Evolutionary conservation across 2,329 filamentous ascomycete species (phyloP).

Genomic region (Calonectria honghensis): DNA sequence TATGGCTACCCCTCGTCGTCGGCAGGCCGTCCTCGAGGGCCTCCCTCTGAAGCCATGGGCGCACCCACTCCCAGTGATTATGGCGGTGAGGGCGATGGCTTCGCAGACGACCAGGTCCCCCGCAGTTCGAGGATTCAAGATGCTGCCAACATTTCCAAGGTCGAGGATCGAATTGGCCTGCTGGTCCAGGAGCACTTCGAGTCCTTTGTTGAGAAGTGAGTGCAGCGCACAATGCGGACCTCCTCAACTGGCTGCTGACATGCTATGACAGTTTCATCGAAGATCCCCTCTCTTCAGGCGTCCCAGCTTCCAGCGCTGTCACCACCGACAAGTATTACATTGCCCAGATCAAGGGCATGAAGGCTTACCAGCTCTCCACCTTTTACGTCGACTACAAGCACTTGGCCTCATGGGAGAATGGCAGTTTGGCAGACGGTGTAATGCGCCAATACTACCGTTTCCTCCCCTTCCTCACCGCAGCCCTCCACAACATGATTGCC

Average conservation of each 20-base stretch:
- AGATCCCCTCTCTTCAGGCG: conserved; percentile 77
- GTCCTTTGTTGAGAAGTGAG: conserved; percentile 85
- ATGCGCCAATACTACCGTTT: conserved; percentile 96
- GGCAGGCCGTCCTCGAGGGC: conserved; percentile 71
- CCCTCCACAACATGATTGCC: conserved; percentile 92
- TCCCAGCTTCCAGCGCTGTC: conserved; percentile 80
- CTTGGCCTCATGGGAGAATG: conserved; percentile 84
- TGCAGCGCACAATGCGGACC: background rate
- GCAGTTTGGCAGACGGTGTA: conserved; percentile 88
- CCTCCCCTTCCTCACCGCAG: conserved; percentile 91
- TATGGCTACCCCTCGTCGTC: conserved; percentile 70
- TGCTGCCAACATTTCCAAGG: conserved; percentile 76
- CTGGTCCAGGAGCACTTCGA: conserved; percentile 86
- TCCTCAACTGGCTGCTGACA: conserved; percentile 18
- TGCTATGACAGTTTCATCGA: conserved; percentile 75
- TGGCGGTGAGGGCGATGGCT: conserved; percentile 71
- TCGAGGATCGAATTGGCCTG: conserved; percentile 85
- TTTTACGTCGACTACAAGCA: conserved; percentile 93
- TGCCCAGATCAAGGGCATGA: conserved; percentile 87
- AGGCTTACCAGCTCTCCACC: conserved; percentile 84
- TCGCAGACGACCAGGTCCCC: conserved; percentile 79
- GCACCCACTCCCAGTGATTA: conserved; percentile 74
- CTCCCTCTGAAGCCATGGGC: conserved; percentile 78
- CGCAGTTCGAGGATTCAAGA: conserved; percentile 69
- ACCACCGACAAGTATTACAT: conserved; percentile 90